A percentile compares a stretch with the other conserved stretches of the same genome.
Evolutionary conservation across 2,329 filamentous ascomycete species (phyloP).

Genomic region (Fusarium sp.): DNA sequence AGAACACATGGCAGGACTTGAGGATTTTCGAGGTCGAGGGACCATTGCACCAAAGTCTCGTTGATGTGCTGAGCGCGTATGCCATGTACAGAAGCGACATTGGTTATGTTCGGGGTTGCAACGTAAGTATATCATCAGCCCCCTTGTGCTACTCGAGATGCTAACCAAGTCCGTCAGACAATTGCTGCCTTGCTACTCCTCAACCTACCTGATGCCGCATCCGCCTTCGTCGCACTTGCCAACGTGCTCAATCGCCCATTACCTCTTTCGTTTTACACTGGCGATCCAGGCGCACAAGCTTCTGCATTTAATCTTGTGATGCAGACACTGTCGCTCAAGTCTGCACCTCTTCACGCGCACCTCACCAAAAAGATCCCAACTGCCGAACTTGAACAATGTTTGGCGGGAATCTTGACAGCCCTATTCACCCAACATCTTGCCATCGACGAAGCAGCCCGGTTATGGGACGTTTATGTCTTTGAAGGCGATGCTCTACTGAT

Average conservation of each 20-base stretch:
- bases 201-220: slow-evolving; percentile 71
- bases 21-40: slow-evolving; percentile 76
- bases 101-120: slow-evolving; percentile 79
- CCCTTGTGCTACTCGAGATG: slow-evolving; percentile 9
- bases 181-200: slow-evolving; percentile 79
- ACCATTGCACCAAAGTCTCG: slow-evolving; percentile 73
- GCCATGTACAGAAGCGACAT: slow-evolving; percentile 85
- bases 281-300: slow-evolving; percentile 74
- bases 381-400: slow-evolving; percentile 63
- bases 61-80: slow-evolving; percentile 82
- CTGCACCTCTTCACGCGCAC: slow-evolving; percentile 71
- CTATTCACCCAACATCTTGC: slow-evolving; percentile 72
- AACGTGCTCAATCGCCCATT: slow-evolving; percentile 82
- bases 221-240: slow-evolving; percentile 76
- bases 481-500: slow-evolving; percentile 81
- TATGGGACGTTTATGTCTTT: slow-evolving; percentile 87
- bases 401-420: slow-evolving; percentile 70
- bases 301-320: slow-evolving; percentile 77
- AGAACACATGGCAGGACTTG: slow-evolving; percentile 75
- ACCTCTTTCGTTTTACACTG: slow-evolving; percentile 79
- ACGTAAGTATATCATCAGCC: slow-evolving; percentile 64
- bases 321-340: slow-evolving; percentile 73
- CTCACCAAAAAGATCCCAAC: slow-evolving; percentile 63
- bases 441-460: slow-evolving; percentile 75
- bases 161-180: slow-evolving; percentile 59